Percentiles rank a stretch among this genome's conserved stretches.
phyloP scores from a whole-genome alignment of 2,329 filamentous ascomycete species.

The Colletotrichum sp. region DNA sequence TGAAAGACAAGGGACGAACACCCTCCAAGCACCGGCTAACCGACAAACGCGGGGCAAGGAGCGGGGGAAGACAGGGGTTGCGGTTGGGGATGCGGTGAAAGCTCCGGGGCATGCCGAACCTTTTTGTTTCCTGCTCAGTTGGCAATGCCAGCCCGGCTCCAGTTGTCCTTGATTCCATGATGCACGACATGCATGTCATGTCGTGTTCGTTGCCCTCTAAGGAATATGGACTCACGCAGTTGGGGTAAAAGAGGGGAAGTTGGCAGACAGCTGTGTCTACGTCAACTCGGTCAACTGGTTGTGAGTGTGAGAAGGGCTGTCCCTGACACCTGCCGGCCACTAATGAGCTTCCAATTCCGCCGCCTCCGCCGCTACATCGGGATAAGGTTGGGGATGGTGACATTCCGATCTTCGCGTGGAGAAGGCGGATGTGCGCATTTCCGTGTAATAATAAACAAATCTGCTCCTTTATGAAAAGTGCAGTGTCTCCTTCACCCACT shows the following conservation, averaged over 20 bases:
- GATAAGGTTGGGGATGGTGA: neutral
- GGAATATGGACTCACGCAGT: neutral
- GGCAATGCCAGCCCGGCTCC: neutral
- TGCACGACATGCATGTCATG: conserved; percentile 1
- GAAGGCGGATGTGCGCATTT: neutral
- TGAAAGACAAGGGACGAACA: conserved; percentile 1
- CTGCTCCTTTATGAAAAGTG: neutral
- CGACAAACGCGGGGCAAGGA: conserved; percentile 9
- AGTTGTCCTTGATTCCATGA: neutral
- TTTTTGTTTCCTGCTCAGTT: neutral
- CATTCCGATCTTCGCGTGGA: neutral
- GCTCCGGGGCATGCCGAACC: neutral
- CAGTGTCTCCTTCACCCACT: neutral
- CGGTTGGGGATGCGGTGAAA: neutral
- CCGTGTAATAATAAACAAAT: neutral
- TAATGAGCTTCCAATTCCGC: conserved; percentile 15
- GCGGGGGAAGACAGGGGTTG: neutral
- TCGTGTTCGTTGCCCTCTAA: neutral
- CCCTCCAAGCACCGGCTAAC: neutral
- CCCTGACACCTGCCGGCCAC: conserved; percentile 9
- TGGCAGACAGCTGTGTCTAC: neutral
- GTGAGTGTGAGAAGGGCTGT: neutral
- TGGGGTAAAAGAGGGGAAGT: neutral
- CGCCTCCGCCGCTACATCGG: conserved; percentile 9
- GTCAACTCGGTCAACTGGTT: neutral